Conservation (phyloP, 2,329 filamentous ascomycete species). For the Fusarium sp. region DNA sequence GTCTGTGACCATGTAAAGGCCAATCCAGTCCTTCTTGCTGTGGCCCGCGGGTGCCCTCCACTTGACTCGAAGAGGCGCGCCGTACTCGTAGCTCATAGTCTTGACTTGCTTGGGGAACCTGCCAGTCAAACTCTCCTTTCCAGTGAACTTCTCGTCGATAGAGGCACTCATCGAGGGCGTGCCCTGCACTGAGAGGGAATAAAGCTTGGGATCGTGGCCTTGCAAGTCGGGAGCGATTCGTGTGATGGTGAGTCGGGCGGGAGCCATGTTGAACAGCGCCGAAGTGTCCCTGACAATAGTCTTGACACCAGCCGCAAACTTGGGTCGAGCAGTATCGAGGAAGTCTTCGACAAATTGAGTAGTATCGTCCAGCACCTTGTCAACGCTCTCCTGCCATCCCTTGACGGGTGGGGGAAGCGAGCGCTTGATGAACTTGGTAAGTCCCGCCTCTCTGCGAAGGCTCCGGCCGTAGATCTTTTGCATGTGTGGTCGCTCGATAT, state of each 20-base stretch:
- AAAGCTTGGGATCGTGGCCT: slow-evolving; percentile 82
- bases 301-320: slow-evolving; percentile 85
- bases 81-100: slow-evolving; percentile 87
- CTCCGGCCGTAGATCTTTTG: slow-evolving; percentile 93
- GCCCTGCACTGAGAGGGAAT: slow-evolving; percentile 80
- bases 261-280: slow-evolving; percentile 88
- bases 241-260: slow-evolving; percentile 85
- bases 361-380: slow-evolving; percentile 87
- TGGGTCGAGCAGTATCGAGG: slow-evolving; percentile 85
- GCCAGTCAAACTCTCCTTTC: slow-evolving; percentile 78
- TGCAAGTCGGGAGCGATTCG: slow-evolving; percentile 83
- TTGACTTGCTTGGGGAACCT: slow-evolving; percentile 77
- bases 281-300: slow-evolving; percentile 90
- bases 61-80: slow-evolving; percentile 86
- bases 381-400: slow-evolving; percentile 86
- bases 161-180: slow-evolving; percentile 64
- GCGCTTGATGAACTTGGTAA: slow-evolving; percentile 90
- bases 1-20: slow-evolving; percentile 95
- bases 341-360: slow-evolving; percentile 93
- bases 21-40: slow-evolving; percentile 93
- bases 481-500: slow-evolving; percentile 97
- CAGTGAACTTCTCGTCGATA: slow-evolving; percentile 71
- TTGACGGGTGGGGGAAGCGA: slow-evolving; percentile 86
- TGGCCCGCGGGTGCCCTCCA: slow-evolving; percentile 93
- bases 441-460: slow-evolving; percentile 86